Evolutionary conservation across 1,284 basidiomycete species (phyloP).

Genomic region (Sanghuangporus weigelae): DNA sequence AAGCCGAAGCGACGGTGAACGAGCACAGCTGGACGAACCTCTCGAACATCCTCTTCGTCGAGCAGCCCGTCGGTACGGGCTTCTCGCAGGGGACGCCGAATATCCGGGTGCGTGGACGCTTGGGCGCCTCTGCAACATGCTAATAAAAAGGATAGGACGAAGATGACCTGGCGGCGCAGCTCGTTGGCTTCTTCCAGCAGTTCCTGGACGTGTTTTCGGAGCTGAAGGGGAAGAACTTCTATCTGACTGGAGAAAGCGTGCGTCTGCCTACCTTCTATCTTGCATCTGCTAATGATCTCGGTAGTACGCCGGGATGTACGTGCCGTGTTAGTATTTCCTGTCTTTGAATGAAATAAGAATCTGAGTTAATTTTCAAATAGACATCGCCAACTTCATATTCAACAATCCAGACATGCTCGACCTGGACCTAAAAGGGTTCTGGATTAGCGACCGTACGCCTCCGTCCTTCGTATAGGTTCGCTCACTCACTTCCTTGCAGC

Average conservation of each 20-base stretch:
- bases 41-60: constrained; percentile 74
- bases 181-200: constrained; percentile 53
- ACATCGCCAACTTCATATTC: constrained; percentile 71
- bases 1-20: constrained; percentile 60
- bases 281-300: background rate
- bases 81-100: constrained; percentile 71
- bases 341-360: background rate
- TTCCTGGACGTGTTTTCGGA: constrained; percentile 71
- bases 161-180: constrained; percentile 51
- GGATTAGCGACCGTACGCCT: constrained; percentile 63
- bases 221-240: constrained; percentile 64
- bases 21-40: constrained; percentile 79
- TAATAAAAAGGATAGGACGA: constrained; percentile 42
- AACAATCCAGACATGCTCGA: constrained; percentile 47
- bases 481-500: constrained; percentile 33
- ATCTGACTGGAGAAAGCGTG: constrained; percentile 67
- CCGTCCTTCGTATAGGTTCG: background rate
- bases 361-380: constrained; percentile 29
- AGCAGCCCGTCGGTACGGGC: constrained; percentile 82
- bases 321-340: constrained; percentile 18
- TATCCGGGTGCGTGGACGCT: constrained; percentile 40
- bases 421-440: constrained; percentile 61
- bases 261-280: constrained; percentile 24
- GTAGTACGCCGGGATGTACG: constrained; percentile 30
- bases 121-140: background rate